These are phyloP conservation scores for Crotalaria pallida DNA, from an alignment of 306 rosid genomes.

Conservation along the genomic window DNA sequence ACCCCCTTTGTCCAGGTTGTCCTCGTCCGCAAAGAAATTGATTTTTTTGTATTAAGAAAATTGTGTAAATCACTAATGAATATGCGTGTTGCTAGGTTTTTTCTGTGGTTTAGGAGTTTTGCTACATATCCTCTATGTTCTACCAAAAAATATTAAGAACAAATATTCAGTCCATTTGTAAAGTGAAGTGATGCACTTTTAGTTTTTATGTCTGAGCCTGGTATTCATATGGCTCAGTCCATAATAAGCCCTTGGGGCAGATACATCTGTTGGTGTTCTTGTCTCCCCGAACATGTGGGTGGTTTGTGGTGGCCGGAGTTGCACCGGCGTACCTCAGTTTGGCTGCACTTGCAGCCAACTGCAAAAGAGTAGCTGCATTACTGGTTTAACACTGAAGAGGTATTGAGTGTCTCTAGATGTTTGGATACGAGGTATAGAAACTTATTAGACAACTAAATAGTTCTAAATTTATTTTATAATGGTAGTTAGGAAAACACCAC, in stretches of 20 bases:
- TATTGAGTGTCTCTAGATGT: neutral
- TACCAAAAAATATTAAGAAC: neutral
- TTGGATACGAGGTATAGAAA: too few relatives aligned
- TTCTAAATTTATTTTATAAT: too few relatives aligned
- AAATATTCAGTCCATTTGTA: neutral
- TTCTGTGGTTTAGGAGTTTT: neutral
- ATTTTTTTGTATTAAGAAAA: conserved; percentile 32
- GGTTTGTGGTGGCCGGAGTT: neutral
- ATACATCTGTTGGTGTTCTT: neutral
- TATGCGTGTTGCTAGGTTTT: conserved; percentile 25
- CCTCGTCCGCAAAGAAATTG: conserved; percentile 23
- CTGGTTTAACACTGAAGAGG: too few relatives aligned
- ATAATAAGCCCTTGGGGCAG: neutral
- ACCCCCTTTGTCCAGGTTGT: neutral
- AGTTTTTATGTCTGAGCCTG: neutral
- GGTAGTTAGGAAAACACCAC: too few relatives aligned
- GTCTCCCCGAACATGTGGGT: neutral
- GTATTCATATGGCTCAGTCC: too few relatives aligned
- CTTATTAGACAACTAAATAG: too few relatives aligned
- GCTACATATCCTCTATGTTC: too few relatives aligned
- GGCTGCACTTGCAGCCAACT: neutral
- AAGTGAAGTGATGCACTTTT: neutral
- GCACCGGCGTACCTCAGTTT: too few relatives aligned
- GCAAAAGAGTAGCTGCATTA: neutral
- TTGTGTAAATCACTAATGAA: conserved; percentile 46